Evolutionary conservation across 2,329 filamentous ascomycete species (phyloP), one percentile per base, ranked within the genome.

Genomic region (Exophiala phaeomuriformis): DNA sequence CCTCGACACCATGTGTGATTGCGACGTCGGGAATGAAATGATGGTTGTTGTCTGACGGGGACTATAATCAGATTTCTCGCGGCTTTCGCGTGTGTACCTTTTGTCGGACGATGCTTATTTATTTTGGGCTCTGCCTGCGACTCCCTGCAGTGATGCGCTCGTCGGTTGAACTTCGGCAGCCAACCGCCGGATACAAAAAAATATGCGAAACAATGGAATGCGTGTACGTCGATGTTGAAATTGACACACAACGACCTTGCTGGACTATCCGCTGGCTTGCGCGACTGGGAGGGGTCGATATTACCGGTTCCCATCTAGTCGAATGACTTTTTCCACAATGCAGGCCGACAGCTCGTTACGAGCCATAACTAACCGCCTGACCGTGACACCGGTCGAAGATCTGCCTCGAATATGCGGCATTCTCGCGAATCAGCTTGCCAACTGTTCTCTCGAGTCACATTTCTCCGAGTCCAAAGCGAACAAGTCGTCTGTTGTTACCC

Each of bases 391-490:
- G 0, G 76, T 81, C n/a, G 73, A 81, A 44, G 83, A 91, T 60
- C 81, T 96, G 3, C 88, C 88, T 52, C 78, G 80, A 50, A 77
- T 90, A 47, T 79, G 87, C 55, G 83, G 87, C 32, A 80, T 81
- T 56, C 80, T 96, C 59, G 80, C 80, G 47, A 68, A 73, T 47
- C 73, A 74, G 10, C 67, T 85, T 48, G 72, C 72, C 62, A 75
- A 74, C 64, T 83, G 79, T 69, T 73, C 69, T 60, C 69, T 75
- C 44, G 66, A 86, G 30, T 75, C 95, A 35, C 49, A 52, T 32
- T 56, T 52, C 37, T 86, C 87, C 3, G 72, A 78, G 3, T 71
- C 82, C 5, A 78, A 80, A 56, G 41, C 65, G 32, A 80, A 83
- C 50, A 88, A 91, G 55, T 75, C 76, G 41, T 72, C 83, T 0